Evolutionary conservation across 208 protist genomes (phyloP).

Genomic region (Hexamita inflata): DNA sequence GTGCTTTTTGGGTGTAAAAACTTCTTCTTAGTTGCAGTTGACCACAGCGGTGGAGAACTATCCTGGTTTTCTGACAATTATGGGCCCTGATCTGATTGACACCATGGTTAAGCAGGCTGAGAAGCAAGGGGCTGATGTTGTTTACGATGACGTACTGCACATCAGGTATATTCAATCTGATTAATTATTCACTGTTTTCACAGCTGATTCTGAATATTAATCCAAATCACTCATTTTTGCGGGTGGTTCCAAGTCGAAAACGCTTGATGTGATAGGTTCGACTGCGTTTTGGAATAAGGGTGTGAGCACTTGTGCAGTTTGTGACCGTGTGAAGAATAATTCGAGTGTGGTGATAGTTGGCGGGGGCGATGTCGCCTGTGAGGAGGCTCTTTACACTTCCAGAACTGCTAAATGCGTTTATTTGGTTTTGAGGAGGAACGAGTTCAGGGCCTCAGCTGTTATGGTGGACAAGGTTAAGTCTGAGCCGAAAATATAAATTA

Average conservation of each 20-base stretch:
- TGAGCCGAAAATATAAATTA: slow-evolving; percentile 6
- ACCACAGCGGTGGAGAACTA: slow-evolving; percentile 32
- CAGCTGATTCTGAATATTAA: neutral
- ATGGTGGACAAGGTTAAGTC: neutral
- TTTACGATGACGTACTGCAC: slow-evolving; percentile 2
- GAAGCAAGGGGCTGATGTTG: neutral
- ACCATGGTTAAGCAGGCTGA: slow-evolving; percentile 11
- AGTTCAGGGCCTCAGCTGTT: slow-evolving; percentile 21
- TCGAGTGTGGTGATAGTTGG: neutral
- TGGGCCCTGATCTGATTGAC: neutral
- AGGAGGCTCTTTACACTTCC: slow-evolving; percentile 13
- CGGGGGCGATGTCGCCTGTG: slow-evolving; percentile 24
- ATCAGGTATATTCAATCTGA: neutral
- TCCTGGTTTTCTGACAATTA: slow-evolving; percentile 4
- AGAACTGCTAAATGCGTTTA: slow-evolving; percentile 8
- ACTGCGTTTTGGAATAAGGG: slow-evolving; percentile 25
- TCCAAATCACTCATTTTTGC: slow-evolving; percentile 28
- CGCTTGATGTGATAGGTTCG: neutral
- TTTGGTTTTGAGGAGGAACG: neutral
- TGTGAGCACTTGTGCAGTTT: slow-evolving; percentile 18
- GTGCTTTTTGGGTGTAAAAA: slow-evolving; percentile 19
- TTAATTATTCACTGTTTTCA: slow-evolving; percentile 16
- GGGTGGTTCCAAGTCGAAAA: slow-evolving; percentile 1
- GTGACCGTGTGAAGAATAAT: slow-evolving; percentile 10
- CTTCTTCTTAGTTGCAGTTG: slow-evolving; percentile 1